A percentile compares a stretch with the other conserved stretches of the same genome.
Evolutionary conservation across 106 monocot species (phyloP).

Genomic region (Dioscorea zingiberensis): DNA sequence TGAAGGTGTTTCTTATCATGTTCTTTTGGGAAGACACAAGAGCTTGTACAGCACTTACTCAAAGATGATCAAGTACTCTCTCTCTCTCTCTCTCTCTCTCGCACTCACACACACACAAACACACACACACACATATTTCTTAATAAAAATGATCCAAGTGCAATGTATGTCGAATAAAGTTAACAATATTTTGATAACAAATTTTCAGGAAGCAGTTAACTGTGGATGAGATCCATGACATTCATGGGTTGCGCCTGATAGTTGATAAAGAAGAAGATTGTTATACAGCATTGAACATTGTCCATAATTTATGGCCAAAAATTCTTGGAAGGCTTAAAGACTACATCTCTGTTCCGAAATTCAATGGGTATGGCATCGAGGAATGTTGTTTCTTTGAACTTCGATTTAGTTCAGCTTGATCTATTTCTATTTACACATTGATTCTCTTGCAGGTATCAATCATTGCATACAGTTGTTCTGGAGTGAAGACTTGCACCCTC

Average conservation of each 20-base stretch:
- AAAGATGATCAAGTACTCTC: constrained; percentile 82
- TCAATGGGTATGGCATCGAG: constrained; percentile 58
- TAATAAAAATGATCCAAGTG: too few relatives aligned
- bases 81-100: background rate
- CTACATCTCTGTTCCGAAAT: constrained; percentile 74
- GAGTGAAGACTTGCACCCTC: constrained; percentile 50
- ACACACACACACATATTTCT: background rate
- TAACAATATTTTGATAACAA: background rate
- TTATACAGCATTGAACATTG: constrained; percentile 61
- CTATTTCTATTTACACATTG: background rate
- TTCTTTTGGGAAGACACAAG: constrained; percentile 73
- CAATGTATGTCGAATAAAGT: too few relatives aligned
- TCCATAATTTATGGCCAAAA: constrained; percentile 74
- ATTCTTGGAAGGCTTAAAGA: constrained; percentile 72
- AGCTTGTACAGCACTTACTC: constrained; percentile 87
- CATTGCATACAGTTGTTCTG: constrained; percentile 84
- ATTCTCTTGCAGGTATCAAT: constrained; percentile 61
- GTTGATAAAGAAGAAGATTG: constrained; percentile 88
- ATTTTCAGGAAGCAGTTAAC: constrained; percentile 79
- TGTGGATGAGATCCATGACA: constrained; percentile 93
- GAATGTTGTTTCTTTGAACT: background rate
- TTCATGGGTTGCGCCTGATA: constrained; percentile 78
- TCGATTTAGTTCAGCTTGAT: background rate
- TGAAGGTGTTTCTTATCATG: constrained; percentile 63
- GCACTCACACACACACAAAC: too few relatives aligned